phyloP scores from a whole-genome alignment of 2,329 filamentous ascomycete species.

The Xylaria sp. region DNA sequence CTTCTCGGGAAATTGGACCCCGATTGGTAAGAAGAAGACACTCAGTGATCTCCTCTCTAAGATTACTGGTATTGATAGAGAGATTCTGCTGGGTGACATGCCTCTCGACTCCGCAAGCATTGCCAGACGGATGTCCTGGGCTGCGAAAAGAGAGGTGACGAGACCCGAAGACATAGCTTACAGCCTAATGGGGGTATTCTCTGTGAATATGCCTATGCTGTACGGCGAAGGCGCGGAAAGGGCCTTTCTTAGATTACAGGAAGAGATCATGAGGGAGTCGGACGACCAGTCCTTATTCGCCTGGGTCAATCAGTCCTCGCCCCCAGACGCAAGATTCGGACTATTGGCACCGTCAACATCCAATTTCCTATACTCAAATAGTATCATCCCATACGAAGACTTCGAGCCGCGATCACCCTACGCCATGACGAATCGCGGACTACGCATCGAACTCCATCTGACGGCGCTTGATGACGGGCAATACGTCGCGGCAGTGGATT shows the following conservation, averaged over 20 bases:
- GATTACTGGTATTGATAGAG: constrained; percentile 28
- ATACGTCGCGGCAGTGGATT: constrained; percentile 49
- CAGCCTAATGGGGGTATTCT: constrained; percentile 24
- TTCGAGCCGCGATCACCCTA: constrained; percentile 45
- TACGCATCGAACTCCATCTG: constrained; percentile 43
- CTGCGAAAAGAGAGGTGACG: constrained; percentile 22
- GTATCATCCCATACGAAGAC: constrained; percentile 48
- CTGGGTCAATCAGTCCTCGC: constrained; percentile 25
- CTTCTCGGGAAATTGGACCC: constrained; percentile 16
- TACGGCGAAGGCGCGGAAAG: constrained; percentile 30
- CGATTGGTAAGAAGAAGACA: constrained; percentile 28
- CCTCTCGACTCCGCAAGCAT: constrained; percentile 21
- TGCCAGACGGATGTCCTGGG: constrained; percentile 30
- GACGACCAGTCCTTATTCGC: constrained; percentile 34
- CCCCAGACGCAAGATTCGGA: constrained; percentile 44
- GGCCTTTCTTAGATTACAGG: constrained; percentile 25
- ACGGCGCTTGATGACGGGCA: constrained; percentile 30
- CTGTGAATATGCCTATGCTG: constrained; percentile 27
- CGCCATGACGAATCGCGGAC: constrained; percentile 44
- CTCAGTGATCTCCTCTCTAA: background rate
- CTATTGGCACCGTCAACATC: constrained; percentile 59
- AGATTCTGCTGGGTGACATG: constrained; percentile 19
- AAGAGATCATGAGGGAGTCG: constrained; percentile 30
- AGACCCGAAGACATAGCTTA: constrained; percentile 29
- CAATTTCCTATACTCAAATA: constrained; percentile 52